Base-by-base conservation (phyloP, 805 yeast genomes). In the Candida wancherniae region DNA sequence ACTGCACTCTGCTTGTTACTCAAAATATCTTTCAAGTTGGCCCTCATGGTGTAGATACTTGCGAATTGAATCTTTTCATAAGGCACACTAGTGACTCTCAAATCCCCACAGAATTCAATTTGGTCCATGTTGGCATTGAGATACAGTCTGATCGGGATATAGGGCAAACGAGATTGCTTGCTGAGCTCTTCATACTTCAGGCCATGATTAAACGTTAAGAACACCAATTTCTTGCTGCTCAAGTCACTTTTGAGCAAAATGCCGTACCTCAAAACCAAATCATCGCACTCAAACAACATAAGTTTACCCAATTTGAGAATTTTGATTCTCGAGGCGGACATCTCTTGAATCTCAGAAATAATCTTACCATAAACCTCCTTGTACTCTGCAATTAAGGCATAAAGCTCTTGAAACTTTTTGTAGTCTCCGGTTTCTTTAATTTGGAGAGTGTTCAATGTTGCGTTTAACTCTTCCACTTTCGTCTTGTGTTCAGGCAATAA, bases 401-500 rank as follows among this genome's bases (percentile, higher is more conserved):
- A 72, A 8, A 71, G 60, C 5, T 56, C 55, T 16, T 69, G 70
- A 17, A 80, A 50, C 26, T 69, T 75, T 1, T 47, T 51, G 8
- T 56, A 42, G 8, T 68, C 54, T 26, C 62, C 57, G 5, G 63
- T 64, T 9, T 56, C 57, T 15, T 51, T 49, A 5, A 67, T 37
- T 24, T 61, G 56, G 18, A 71, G 34, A 3, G 47, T 45, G 6
- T 54, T 46, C 22, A 84, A 53, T 24, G 74, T 59, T 6, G 59
- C 64, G 26, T 75, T 71, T 22, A 80, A 61, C 24, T 61, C 61
- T 28, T 74, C 66, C 16, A 86, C 75, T 39, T 72, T 70, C 48
- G 73, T 69, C 54, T 87, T 81, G 50, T 85, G 92, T 42, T 87
- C 94, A 0, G 97, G 97, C 31, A 86, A 60, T 44, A 88, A 59